Evolutionary conservation across 805 yeast species (phyloP).

Genomic region (Pichia scutulata): DNA sequence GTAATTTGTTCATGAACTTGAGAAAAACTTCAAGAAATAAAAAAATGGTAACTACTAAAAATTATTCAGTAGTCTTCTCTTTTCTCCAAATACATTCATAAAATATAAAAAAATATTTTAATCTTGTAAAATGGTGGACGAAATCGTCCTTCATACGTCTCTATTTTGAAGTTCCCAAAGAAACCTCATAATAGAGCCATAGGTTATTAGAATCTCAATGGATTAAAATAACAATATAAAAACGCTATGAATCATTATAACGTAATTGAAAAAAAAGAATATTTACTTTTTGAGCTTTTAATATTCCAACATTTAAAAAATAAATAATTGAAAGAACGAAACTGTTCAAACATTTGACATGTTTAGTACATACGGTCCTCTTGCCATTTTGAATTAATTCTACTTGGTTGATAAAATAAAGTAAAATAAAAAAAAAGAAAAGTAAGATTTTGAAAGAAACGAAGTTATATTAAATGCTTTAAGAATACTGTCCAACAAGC

Average conservation of each 20-base stretch:
- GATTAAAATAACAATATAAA: slow-evolving; percentile 1
- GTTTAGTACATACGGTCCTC: slow-evolving; percentile 58
- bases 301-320: neutral
- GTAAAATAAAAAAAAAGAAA: neutral
- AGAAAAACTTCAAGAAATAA: neutral
- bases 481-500: neutral
- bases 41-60: neutral
- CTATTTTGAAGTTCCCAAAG: too few species aligned
- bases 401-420: neutral
- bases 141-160: slow-evolving; percentile 7
- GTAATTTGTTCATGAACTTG: neutral
- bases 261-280: neutral
- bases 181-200: slow-evolving; percentile 1
- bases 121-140: neutral
- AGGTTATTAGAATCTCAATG: slow-evolving; percentile 5
- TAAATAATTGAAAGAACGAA: neutral
- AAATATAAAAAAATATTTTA: neutral
- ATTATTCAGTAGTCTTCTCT: neutral
- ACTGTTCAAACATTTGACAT: neutral
- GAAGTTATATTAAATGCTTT: too few species aligned
- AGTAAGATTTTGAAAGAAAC: neutral
- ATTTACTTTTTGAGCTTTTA: slow-evolving; percentile 7
- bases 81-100: neutral
- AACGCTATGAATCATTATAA: neutral
- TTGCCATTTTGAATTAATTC: slow-evolving; percentile 47